Evolutionary conservation across 164 flowering plant genomes (phyloP), one percentile per base, ranked within the genome.

Genomic region (Stephania japonica): DNA sequence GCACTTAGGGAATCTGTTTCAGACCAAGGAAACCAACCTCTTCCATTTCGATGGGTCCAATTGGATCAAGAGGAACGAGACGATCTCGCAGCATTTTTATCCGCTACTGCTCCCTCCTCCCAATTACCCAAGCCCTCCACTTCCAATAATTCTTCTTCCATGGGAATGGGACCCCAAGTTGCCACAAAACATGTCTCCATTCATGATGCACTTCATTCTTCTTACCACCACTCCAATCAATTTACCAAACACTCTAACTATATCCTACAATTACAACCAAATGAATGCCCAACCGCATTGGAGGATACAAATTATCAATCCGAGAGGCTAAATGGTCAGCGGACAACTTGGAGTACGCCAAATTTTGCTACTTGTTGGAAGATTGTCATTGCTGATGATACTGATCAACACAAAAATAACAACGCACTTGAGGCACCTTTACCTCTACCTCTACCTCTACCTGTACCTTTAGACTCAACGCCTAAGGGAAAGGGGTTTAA

Each of bases 1-100:
- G 83, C 87, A 26, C 73, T 94, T 32, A 79, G 72, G 62, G 94
- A 88, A 49, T 82, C 87, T 26, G 75, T 82, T 50, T 62, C 62
- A 69, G 87, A 78, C 75, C 86, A 53, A 53, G 61, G 89, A 19
- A 87, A 83, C 77, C 83, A 87, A 69, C 90, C 89, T 7, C 80
- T 89, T 67, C 38, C 38, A 0, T 32, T 2, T 4, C 84, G 85
- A 61, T 94, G 98, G 98, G 89, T 94, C 61, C 82, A 90, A 72
- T 80, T 91, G 62, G 84, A 94, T 81, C 83, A 89, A 79, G 86
- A 87, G 72, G 98, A 94, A 74, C 73, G 93, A 27, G 88, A 89
- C 78, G 98, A 91, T 81, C 72, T 94, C 50, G 94, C 96, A 8
- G 63, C 81, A 73, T 94, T 94, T 83, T 88, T 94, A n/a, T 87